Conservation (phyloP, 2,329 filamentous ascomycete species). For the Colletotrichum liriopes region DNA sequence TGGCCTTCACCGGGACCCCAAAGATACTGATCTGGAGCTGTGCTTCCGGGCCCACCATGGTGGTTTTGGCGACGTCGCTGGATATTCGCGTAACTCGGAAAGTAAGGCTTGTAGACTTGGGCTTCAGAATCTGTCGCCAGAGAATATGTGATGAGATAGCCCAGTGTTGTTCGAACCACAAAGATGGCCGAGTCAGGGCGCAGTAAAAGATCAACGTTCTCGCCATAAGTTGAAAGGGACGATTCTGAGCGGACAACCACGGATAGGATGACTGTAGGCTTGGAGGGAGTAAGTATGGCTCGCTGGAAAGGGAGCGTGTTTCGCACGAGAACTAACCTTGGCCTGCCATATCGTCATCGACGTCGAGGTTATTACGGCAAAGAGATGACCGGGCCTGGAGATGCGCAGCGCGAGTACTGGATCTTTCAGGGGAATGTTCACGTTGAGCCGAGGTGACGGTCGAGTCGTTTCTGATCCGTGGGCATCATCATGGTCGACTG, state of each 20-base stretch:
- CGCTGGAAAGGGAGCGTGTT: conserved; percentile 16
- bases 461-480: conserved; percentile 49
- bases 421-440: conserved; percentile 67
- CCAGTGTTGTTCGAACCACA: conserved; percentile 87
- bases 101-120: conserved; percentile 87
- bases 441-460: conserved; percentile 49
- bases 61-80: conserved; percentile 75
- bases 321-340: conserved; percentile 71
- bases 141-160: conserved; percentile 95
- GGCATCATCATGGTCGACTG: conserved; percentile 70
- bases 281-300: conserved; percentile 25
- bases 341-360: conserved; percentile 97
- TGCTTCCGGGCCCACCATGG: conserved; percentile 69
- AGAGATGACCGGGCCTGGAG: conserved; percentile 84
- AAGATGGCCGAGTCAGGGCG: conserved; percentile 94
- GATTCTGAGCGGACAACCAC: conserved; percentile 85
- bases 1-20: conserved; percentile 86
- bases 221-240: conserved; percentile 87
- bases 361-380: conserved; percentile 88
- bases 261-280: conserved; percentile 92
- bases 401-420: conserved; percentile 82
- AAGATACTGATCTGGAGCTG: conserved; percentile 73
- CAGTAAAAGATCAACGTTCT: conserved; percentile 87
- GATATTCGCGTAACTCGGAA: conserved; percentile 77
- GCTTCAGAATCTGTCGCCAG: conserved; percentile 87